Conservation (phyloP, 148 eudicot species). For the Rhododendron molle region DNA sequence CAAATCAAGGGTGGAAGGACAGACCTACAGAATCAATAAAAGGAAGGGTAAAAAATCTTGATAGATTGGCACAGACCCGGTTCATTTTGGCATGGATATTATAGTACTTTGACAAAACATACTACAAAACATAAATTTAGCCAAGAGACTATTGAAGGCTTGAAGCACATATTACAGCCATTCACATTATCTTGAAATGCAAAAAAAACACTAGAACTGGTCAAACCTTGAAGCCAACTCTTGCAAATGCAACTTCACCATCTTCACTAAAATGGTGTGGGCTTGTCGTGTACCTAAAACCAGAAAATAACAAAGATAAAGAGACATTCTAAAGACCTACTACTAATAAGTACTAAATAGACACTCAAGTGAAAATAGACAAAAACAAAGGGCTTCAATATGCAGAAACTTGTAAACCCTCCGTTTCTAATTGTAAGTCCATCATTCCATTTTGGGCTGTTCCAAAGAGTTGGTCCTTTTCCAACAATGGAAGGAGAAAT, state of each 20-base stretch:
- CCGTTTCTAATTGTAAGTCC: too few species aligned
- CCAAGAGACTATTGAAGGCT: too few species aligned
- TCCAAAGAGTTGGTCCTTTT: too few species aligned
- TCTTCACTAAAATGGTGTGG: constrained; percentile 79
- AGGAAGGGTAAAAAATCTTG: not conserved
- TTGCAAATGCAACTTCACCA: constrained; percentile 73
- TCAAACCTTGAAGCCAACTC: constrained; percentile 70
- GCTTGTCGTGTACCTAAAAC: constrained; percentile 85
- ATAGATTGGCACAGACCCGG: not conserved
- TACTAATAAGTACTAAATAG: not conserved
- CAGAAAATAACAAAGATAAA: constrained; percentile 14
- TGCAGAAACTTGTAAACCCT: not conserved
- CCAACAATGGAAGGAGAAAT: too few species aligned
- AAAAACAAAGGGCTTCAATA: not conserved
- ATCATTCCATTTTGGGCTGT: too few species aligned
- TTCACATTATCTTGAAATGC: too few species aligned
- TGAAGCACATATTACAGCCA: too few species aligned
- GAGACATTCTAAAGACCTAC: not conserved
- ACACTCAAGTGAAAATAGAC: too few species aligned
- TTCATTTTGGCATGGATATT: not conserved
- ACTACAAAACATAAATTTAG: too few species aligned
- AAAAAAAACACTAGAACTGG: not conserved
- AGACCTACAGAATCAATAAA: not conserved
- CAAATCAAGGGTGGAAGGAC: not conserved
- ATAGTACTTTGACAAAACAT: not conserved